Evolutionary conservation across 2,329 filamentous ascomycete genomes (phyloP).

Genomic region (Apiospora pterosperma): DNA sequence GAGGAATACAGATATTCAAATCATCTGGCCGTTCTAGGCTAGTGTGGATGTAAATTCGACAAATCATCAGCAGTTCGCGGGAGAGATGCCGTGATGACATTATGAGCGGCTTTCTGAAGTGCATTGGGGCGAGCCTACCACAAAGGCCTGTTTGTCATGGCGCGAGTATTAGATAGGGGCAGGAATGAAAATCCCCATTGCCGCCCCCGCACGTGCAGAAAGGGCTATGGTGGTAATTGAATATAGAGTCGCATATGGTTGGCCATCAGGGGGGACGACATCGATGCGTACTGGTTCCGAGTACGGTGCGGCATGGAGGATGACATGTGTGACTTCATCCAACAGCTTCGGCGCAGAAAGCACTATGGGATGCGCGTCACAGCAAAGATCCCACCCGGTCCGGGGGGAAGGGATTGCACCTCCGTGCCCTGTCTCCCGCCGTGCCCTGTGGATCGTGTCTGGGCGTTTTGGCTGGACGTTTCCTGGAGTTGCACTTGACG

Average conservation of each 20-base stretch:
- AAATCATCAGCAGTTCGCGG: not conserved
- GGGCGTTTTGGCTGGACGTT: not conserved
- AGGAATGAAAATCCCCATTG: not conserved
- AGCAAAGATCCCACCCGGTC: not conserved
- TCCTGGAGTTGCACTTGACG: not conserved
- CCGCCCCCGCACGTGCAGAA: not conserved
- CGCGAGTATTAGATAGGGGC: not conserved
- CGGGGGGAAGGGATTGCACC: not conserved
- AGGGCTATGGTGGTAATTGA: not conserved
- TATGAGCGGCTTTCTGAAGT: not conserved
- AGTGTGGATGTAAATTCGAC: not conserved
- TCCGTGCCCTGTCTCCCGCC: constrained; percentile 1
- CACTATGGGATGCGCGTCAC: constrained; percentile 1
- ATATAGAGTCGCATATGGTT: not conserved
- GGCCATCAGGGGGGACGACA: not conserved
- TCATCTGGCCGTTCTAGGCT: not conserved
- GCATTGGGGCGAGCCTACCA: not conserved
- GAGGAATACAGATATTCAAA: not conserved
- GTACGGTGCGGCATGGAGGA: not conserved
- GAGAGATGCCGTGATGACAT: not conserved
- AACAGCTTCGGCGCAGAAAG: not conserved
- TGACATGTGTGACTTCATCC: not conserved
- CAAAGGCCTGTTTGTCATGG: not conserved
- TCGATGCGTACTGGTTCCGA: not conserved
- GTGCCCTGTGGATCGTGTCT: not conserved